Percentiles rank a stretch among this genome's conserved stretches.
phyloP scores from a whole-genome alignment of 768 basidiomycete genomes.

The Serendipita sp. region DNA sequence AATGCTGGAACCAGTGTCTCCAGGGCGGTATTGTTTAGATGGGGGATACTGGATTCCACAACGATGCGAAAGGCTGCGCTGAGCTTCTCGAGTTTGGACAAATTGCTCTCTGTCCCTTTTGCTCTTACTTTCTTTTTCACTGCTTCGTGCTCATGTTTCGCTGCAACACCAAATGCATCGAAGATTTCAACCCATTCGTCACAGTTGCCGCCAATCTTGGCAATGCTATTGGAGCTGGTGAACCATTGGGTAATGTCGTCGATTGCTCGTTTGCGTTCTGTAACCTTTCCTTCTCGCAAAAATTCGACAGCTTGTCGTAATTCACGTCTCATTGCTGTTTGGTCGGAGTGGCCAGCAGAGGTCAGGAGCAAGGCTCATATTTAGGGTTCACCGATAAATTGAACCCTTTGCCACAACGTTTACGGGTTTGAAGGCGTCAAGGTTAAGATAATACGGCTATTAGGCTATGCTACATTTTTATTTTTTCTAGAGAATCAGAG shows the following conservation, averaged over 20 bases:
- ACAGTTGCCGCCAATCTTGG: background rate
- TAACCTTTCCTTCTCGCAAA: background rate
- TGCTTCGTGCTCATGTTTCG: background rate
- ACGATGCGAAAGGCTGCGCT: background rate
- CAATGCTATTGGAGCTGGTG: background rate
- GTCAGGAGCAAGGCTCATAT: background rate
- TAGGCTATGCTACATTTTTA: background rate
- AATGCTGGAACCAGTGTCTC: background rate
- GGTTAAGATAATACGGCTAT: background rate
- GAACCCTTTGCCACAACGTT: background rate
- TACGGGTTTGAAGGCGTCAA: background rate
- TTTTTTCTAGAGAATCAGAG: slow-evolving; percentile 30
- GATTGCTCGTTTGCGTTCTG: background rate
- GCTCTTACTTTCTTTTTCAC: background rate
- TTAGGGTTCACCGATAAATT: no score
- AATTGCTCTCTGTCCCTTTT: no score
- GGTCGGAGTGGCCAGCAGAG: background rate
- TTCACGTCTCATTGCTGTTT: background rate
- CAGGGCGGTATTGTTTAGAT: background rate
- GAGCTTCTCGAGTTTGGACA: background rate
- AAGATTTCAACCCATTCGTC: background rate
- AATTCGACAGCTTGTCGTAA: background rate
- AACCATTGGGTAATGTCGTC: background rate
- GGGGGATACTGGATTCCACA: background rate
- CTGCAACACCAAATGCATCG: background rate